Base-by-base conservation (phyloP, 2,329 filamentous ascomycete genomes). In the Cercospora citrullina region DNA sequence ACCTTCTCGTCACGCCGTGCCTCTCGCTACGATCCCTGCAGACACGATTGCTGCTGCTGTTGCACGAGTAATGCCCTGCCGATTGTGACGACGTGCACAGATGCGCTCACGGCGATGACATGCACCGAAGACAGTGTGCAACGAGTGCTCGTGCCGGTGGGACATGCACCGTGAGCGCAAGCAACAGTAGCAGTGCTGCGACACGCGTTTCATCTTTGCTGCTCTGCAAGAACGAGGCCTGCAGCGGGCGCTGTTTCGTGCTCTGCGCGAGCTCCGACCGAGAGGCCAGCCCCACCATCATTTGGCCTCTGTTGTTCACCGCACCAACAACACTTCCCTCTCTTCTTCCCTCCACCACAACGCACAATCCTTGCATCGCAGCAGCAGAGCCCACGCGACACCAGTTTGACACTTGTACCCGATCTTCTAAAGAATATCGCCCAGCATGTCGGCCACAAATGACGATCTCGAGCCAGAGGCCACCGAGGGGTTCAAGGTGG, bases 401-500 rank as follows among this genome's bases (percentile, higher is more conserved):
- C 21, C 59, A 28, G 3, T 21, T 45, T 26, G 18, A 57, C 45
- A 58, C 21, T 23, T 42, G 16, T 9, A 45, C 36, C 36, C 3
- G 45, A 21, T 26, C 21, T 51, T 21, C 5, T 7, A 6, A 26
- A 23, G 21, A 4, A 23, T 5, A 12, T 23, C 45, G 18, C 9
- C 64, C 63, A 75, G 21, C 71, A 80, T 80, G 78, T 75, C 77
- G 68, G 76, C 79, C 55, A 70, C 75, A 28, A 76, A 92, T 12
- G 93, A 97, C 70, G 94, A 98, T 77, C 88, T 94, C 74, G 85
- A 91, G 81, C 90, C 93, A 72, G 91, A 95, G 84, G 87, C 90
- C 84, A 97, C 94, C 73, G 90, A 94, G 83, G 94, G 94, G 80
- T 98, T 97, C 90, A 97, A 96, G 89, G 91, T 97, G 79, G 94